Base-by-base conservation (phyloP, 2,329 filamentous ascomycete genomes). In the Fusarium pseudocircinatum region DNA sequence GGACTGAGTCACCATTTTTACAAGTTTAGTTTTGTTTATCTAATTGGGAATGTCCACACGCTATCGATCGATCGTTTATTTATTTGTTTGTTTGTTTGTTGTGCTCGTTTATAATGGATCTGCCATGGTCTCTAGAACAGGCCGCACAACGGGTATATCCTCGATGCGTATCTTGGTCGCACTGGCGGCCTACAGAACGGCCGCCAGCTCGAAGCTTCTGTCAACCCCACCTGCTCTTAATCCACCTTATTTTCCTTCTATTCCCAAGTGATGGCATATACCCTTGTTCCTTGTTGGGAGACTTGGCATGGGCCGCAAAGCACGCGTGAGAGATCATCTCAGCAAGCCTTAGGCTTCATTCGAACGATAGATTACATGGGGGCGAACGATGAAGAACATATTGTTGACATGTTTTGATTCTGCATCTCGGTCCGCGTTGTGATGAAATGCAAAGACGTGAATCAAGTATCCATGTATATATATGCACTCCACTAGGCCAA, bases 121-220 rank as follows among this genome's bases (percentile, higher is more conserved):
- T 77, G 63, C 54, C 64, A 71, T 69, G 76, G 76, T 52, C 73
- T 62, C 63, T 28, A 72, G 42, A 75, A 76, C 59, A 70, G 76
- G 76, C 73, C 75, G 63, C 63, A 54, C 60, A 28, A 66, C 67
- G 75, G 71, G 59, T 69, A 69, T 63, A 69, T 44, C 67, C 76
- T 67, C 64, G 71, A 75, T 73, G 76, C 61, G 69, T 69, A 78
- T 78, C 76, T 78, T 52, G 65, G 72, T 62, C 69, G 71, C 58
- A 71, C 58, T 47, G 54, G 58, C 40, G 63, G 57, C 57, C 71
- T 26, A 62, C 43, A 34, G 36, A 40, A 26, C 36, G 71, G 58
- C 50, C 52, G 30, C 42, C 42, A 71, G 36, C 62, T 74, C 40
- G 58, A 50, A 59, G 67, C 37, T 67, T 53, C 66, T 50, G 67